Base-by-base conservation (phyloP, 192 early-diverging fungal species). In the Geranomyces variabilis region DNA sequence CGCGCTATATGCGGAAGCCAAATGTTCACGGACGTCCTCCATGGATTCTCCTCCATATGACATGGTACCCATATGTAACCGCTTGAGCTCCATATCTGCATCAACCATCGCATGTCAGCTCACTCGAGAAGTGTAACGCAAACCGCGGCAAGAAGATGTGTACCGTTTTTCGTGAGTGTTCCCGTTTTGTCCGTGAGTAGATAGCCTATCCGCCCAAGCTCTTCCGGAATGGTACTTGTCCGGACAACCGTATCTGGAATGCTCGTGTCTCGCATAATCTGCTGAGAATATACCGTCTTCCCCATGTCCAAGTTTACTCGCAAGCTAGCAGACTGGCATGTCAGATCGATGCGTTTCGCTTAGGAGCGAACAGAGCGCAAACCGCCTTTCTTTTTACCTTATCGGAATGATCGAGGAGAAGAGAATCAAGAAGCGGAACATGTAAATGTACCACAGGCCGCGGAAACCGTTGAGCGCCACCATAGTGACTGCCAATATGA, bases 221-320 rank as follows among this genome's bases (percentile, higher is more conserved):
- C 96, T 73, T 98, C 96, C 33, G 96, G 96, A 30, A 98, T 92
- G 46, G 94, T 96, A 57, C 91, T 93, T 13, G 93, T 98, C 33
- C 96, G 87, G 26, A 96, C 94, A 44, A 98, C 90, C 4, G 96
- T 93, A 22, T 85, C 91, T 0, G 86, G 80, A 28, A 98, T 98
- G 69, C 90, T 90, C 0, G 69, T 36, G 75, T 98, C 96, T 29
- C 87, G 85, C 87, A 92, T 91, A n/a, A 96, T 98, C 55, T 89
- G 90, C 81, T 84, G 78, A 44, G 87, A 91, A 78, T 96, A 96
- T n/a, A 94, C 90, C 0, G 92, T 91, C 82, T 98, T 98, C 34
- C 94, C 94, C 93, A 96, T 95, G 69, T 98, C 96, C 63, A 98
- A 79, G 74, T 96, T 98, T 10, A 98, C 96, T 55, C 94, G 90